phyloP scores from a whole-genome alignment of 202 grass and related monocot genomes.

The Schoenoplectus triqueter region DNA sequence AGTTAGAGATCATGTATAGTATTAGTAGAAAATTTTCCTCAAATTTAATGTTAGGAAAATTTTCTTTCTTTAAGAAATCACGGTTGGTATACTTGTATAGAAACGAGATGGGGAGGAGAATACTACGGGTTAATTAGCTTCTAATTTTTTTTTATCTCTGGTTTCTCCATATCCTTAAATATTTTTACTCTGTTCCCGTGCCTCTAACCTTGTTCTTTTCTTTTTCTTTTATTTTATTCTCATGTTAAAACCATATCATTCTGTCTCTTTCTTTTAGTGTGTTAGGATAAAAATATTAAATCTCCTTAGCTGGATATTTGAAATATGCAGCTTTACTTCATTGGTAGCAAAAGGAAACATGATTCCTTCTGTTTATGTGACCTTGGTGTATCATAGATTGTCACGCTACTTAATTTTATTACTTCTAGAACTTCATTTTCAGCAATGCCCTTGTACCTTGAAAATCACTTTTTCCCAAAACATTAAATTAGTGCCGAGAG shows the following conservation, averaged over 20 bases:
- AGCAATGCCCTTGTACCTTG: not conserved
- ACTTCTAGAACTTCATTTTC: not conserved
- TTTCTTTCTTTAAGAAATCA: constrained; percentile 17
- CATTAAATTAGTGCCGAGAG: not conserved
- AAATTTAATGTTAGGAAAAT: constrained; percentile 4
- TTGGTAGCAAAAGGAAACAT: constrained; percentile 4
- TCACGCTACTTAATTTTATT: not conserved
- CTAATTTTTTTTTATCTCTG: not conserved
- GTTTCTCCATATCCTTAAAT: not conserved
- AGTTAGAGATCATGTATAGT: constrained; percentile 34
- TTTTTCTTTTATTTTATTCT: not conserved
- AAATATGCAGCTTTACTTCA: not conserved
- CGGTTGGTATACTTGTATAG: constrained; percentile 49
- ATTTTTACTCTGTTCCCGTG: not conserved
- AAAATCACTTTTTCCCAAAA: not conserved
- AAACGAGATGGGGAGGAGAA: not conserved
- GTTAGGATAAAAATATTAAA: not conserved
- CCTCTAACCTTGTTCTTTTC: not conserved
- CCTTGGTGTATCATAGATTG: not conserved
- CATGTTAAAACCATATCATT: not conserved
- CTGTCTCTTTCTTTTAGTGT: not conserved
- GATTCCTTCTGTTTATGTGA: not conserved
- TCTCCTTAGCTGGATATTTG: not conserved
- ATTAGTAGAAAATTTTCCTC: constrained; percentile 2
- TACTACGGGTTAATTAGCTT: constrained; percentile 4